These are phyloP conservation scores for Fistulifera pelliculosa DNA, from an alignment of 108 stramenopile genomes.

Conservation along the genomic window DNA sequence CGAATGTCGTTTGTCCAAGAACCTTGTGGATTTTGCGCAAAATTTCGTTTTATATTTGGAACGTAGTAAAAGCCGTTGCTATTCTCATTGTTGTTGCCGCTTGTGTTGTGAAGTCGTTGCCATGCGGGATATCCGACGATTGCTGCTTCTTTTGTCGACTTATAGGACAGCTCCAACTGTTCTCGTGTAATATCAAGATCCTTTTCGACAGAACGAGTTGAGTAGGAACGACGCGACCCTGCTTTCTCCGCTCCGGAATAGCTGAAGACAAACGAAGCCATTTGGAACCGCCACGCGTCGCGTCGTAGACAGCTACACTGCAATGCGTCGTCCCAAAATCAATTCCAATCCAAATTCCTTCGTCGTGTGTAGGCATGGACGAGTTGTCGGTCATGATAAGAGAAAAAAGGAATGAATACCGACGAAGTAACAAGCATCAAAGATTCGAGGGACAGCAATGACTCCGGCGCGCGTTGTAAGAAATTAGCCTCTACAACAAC, in stretches of 20 bases:
- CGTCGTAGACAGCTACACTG: conserved; percentile 68
- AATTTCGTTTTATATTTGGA: conserved; percentile 1
- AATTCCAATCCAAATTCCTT: conserved; percentile 71
- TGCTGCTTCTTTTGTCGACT: neutral
- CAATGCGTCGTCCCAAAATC: conserved; percentile 81
- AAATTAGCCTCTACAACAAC: too few relatives aligned
- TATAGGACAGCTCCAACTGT: too few relatives aligned
- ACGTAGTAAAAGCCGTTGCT: conserved; percentile 47
- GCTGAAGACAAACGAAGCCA: conserved; percentile 40
- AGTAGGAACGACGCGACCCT: conserved; percentile 42
- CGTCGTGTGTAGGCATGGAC: neutral
- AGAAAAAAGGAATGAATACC: too few relatives aligned
- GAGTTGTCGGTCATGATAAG: too few relatives aligned
- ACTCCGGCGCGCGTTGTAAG: too few relatives aligned
- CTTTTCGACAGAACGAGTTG: neutral
- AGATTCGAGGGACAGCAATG: too few relatives aligned
- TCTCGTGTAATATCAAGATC: too few relatives aligned
- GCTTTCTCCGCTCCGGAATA: conserved; percentile 12
- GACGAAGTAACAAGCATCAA: too few relatives aligned
- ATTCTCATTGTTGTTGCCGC: conserved; percentile 14
- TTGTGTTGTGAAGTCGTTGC: conserved; percentile 48
- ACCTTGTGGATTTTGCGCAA: too few relatives aligned
- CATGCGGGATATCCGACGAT: conserved; percentile 30
- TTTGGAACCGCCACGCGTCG: conserved; percentile 49
- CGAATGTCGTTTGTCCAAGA: too few relatives aligned